Percentiles rank a stretch among this genome's conserved stretches.
phyloP scores from a whole-genome alignment of 306 rosid genomes.

The Pyrus bretschneideri region DNA sequence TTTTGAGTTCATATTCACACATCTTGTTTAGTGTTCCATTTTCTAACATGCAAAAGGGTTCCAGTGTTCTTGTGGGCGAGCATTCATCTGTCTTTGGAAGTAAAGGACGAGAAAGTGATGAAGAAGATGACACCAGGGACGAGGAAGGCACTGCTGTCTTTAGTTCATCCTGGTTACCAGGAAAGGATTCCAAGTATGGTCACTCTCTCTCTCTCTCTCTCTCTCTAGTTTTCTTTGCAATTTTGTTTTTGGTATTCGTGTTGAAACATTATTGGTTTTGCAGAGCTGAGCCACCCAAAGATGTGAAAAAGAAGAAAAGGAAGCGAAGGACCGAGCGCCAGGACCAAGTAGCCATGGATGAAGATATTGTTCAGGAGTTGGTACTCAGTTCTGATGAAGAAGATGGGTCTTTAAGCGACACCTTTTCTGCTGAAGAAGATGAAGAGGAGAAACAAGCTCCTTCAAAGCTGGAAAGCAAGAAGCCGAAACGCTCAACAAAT shows the following conservation, averaged over 20 bases:
- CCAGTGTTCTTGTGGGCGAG: conserved; percentile 78
- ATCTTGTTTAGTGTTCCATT: conserved; percentile 16
- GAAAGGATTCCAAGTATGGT: conserved; percentile 54
- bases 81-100: conserved; percentile 51
- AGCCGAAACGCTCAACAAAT: conserved; percentile 20
- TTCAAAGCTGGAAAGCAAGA: conserved; percentile 31
- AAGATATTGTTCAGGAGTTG: conserved; percentile 81
- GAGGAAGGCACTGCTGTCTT: conserved; percentile 55
- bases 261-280: background rate
- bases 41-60: conserved; percentile 29
- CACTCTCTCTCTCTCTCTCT: background rate
- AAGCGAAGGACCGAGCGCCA: conserved; percentile 36
- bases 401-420: conserved; percentile 31
- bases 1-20: conserved; percentile 3
- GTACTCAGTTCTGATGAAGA: conserved; percentile 90
- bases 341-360: conserved; percentile 46
- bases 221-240: background rate
- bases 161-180: conserved; percentile 88
- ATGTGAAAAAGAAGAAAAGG: conserved; percentile 35
- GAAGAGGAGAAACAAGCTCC: conserved; percentile 16
- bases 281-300: conserved; percentile 47
- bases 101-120: conserved; percentile 50
- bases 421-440: conserved; percentile 30
- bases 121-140: conserved; percentile 37
- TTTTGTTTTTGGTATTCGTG: background rate